Conservation (phyloP, 2,329 filamentous ascomycete species). For the Zarea fungicola region DNA sequence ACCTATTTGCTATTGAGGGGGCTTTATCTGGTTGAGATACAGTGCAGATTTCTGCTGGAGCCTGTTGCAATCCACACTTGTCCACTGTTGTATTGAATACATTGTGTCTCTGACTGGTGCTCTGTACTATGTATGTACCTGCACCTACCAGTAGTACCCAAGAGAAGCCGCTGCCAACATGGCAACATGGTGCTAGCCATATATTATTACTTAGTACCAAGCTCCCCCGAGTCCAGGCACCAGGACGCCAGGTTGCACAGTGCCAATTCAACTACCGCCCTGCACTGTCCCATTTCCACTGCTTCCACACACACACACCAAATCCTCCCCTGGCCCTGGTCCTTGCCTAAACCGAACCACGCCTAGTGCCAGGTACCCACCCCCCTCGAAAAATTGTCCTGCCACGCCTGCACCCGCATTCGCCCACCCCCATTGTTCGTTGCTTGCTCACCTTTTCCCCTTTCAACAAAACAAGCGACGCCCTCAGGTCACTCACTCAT, state of each 20-base stretch:
- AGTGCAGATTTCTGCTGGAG: neutral
- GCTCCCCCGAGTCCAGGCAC: no score
- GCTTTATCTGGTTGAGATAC: neutral
- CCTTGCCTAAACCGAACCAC: neutral
- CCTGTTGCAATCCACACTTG: no score
- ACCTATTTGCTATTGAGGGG: neutral
- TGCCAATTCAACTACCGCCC: no score
- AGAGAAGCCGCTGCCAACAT: no score
- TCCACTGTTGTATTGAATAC: neutral
- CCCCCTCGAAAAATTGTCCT: slow-evolving; percentile 14
- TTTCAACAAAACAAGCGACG: slow-evolving; percentile 34
- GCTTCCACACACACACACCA: no score
- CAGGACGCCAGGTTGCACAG: no score
- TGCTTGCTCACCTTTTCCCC: slow-evolving; percentile 20
- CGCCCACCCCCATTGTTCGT: slow-evolving; percentile 15
- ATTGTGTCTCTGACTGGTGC: neutral
- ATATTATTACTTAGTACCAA: no score
- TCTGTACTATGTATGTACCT: no score
- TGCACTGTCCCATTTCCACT: no score
- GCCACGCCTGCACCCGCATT: slow-evolving; percentile 21
- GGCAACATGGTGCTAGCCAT: no score
- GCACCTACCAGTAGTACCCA: no score
- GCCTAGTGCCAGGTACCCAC: slow-evolving; percentile 1
- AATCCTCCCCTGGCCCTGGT: neutral
- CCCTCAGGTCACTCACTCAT: slow-evolving; percentile 15